These are phyloP conservation scores for Agaricus sinodeliciosus DNA, from an alignment of 768 basidiomycete species.

Conservation along the genomic window DNA sequence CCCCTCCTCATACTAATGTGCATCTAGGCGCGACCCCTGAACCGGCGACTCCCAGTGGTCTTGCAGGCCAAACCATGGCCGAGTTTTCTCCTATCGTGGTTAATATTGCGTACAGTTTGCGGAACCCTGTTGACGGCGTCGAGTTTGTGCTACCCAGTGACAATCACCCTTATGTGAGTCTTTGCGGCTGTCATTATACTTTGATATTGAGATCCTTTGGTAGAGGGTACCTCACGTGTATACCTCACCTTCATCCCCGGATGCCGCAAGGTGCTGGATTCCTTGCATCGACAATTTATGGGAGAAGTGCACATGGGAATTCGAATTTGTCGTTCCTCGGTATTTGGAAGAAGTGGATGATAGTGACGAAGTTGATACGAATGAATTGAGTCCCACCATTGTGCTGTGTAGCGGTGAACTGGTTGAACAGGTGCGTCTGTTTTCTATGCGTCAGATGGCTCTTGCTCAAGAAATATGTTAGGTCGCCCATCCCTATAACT, in stretches of 20 bases:
- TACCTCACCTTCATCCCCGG: constrained; percentile 80
- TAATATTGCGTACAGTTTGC: constrained; percentile 74
- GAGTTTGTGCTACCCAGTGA: constrained; percentile 81
- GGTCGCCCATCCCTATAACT: constrained; percentile 91
- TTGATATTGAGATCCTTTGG: constrained; percentile 12
- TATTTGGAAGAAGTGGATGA: constrained; percentile 59
- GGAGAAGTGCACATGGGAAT: constrained; percentile 98
- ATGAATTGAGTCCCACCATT: constrained; percentile 66
- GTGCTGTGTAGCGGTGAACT: constrained; percentile 94
- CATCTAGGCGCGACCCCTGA: constrained; percentile 70
- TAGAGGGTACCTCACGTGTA: constrained; percentile 93
- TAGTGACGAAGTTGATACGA: constrained; percentile 39
- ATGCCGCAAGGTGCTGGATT: constrained; percentile 97
- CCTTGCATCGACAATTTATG: constrained; percentile 92
- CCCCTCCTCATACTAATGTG: neutral
- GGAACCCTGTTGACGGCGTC: constrained; percentile 78
- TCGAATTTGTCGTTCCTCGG: constrained; percentile 90
- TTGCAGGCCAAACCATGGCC: constrained; percentile 28
- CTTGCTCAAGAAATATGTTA: constrained; percentile 22
- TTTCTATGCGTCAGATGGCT: neutral
- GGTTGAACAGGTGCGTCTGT: constrained; percentile 72
- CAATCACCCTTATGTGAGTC: constrained; percentile 76
- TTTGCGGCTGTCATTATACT: neutral
- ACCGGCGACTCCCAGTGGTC: constrained; percentile 57
- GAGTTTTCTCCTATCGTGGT: constrained; percentile 76